Evolutionary conservation across 1,284 basidiomycete genomes (phyloP), one percentile per base, ranked within the genome.

Genomic region (Anthracocystis panici-leucophaei): DNA sequence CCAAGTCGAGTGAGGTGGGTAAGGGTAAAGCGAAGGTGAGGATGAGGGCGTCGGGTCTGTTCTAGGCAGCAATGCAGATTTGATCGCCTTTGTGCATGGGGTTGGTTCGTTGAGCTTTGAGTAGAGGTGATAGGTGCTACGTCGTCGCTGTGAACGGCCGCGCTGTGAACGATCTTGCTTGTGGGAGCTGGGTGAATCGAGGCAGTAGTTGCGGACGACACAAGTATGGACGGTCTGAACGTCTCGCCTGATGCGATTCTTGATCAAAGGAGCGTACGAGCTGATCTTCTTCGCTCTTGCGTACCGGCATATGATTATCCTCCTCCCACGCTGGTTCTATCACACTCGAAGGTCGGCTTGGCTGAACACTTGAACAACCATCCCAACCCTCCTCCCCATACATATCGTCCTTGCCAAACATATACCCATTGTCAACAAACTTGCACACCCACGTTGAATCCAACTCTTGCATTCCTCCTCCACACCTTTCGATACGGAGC

Each of bases 41-140:
- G 4, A 48, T 54, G 21, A 44, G 57, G 21, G 72, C 71, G 46
- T 60, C 65, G 12, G 70, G 68, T 42, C 33, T 74, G 49, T 74
- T 74, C 38, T 68, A 31, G 35, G 20, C 29, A 38, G 31, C 31
- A 33, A 33, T 33, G 31, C 31, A 38, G 2, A 16, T 38, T 38
- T 12, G 31, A 16, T 38, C 35, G 14, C 35, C 35, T 16, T 14
- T 38, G 31, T 16, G 35, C 35, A 5, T 16, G 35, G 11, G 12
- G 14, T 38, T 38, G 35, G 14, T 16, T 14, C n/a, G 40, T 23
- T 20, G 9, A 44, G 40, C 25, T 41, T 44, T 20, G 46, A 29
- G 10, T n/a, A 46, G 14, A 11, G 42, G 21, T 18, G 25, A 25
- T 9, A 9, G 25, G 35, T 38, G 35, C 35, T 38, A 38, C 14